phyloP scores from a whole-genome alignment of 176 grass and related monocot species.

The barley (Hordeum vulgare) region MorexV3_pseudomolecules_assembly NC_058524.1:534969484-534969983 shows the following conservation, averaged over 20 bases:
- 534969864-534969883: not conserved
- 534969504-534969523: not conserved
- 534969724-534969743: not conserved
- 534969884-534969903: slow-evolving; percentile 6
- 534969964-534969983: not conserved
- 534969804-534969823: slow-evolving; percentile 1
- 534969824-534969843: not conserved
- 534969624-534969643: not conserved
- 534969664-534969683: not conserved
- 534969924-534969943: not conserved
- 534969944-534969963: not conserved
- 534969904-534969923: slow-evolving; percentile 1
- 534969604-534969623: not conserved
- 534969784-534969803: slow-evolving; percentile 11
- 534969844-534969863: not conserved
- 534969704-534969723: not conserved
- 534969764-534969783: not conserved
- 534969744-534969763: slow-evolving; percentile 11
- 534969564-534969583: no score
- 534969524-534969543: no score
- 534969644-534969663: not conserved
- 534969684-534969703: not conserved
- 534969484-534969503: not conserved
- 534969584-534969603: not conserved
- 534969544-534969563: no score